These are phyloP conservation scores for Phytophthora kernoviae DNA, from an alignment of 352 stramenopile genomes.

Conservation along the genomic window DNA sequence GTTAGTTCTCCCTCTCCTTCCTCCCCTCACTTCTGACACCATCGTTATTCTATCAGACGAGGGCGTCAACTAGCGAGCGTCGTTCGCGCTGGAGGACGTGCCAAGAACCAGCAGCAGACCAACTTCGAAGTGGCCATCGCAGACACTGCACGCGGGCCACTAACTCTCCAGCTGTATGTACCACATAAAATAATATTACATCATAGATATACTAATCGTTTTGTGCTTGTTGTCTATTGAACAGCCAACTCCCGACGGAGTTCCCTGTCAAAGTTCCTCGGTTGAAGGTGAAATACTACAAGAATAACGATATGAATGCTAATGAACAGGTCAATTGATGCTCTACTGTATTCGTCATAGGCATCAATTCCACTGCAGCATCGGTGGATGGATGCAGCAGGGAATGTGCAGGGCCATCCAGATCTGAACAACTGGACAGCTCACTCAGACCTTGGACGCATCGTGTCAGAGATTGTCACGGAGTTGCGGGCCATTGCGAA, in stretches of 20 bases:
- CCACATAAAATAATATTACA: conserved; percentile 2
- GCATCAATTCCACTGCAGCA: conserved; percentile 75
- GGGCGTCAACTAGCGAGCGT: conserved; percentile 81
- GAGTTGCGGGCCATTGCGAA: conserved; percentile 46
- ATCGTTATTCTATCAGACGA: conserved; percentile 47
- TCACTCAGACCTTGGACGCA: conserved; percentile 85
- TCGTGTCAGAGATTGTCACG: conserved; percentile 71
- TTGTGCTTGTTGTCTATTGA: conserved; percentile 1
- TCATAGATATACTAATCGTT: not conserved
- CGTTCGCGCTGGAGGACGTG: conserved; percentile 76
- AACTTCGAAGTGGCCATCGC: conserved; percentile 77
- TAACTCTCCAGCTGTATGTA: conserved; percentile 57
- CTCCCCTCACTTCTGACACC: no score
- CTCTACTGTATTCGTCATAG: conserved; percentile 22
- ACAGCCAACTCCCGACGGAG: conserved; percentile 69
- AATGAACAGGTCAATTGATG: no score
- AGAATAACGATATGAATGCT: not conserved
- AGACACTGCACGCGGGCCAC: conserved; percentile 56
- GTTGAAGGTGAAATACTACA: conserved; percentile 46
- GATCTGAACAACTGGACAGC: conserved; percentile 84
- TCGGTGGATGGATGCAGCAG: conserved; percentile 69
- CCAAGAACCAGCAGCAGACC: conserved; percentile 87
- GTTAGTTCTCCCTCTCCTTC: conserved; percentile 16
- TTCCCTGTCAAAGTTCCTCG: conserved; percentile 75
- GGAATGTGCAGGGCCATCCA: conserved; percentile 71